Conservation (phyloP, 2,329 filamentous ascomycete species). For the Aspergillus bombycis region DNA sequence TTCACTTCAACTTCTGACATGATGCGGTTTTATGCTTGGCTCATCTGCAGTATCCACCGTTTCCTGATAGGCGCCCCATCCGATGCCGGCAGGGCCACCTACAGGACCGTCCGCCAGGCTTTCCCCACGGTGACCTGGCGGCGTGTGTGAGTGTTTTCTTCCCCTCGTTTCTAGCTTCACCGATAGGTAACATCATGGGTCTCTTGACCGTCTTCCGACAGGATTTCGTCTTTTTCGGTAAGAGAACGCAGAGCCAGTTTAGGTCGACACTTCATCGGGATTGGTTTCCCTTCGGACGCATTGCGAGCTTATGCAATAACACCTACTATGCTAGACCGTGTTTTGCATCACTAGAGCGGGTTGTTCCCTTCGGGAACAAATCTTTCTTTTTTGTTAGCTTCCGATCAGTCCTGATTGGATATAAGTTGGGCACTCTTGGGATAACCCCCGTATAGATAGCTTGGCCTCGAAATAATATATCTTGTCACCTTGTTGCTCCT, state of each 20-base stretch:
- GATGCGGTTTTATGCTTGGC: constrained; percentile 20
- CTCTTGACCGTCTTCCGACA: not conserved
- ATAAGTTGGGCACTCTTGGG: constrained; percentile 20
- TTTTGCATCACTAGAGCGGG: constrained; percentile 14
- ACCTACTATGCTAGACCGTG: constrained; percentile 21
- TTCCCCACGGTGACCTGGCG: constrained; percentile 31
- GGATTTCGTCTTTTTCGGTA: constrained; percentile 10
- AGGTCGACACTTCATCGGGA: constrained; percentile 15
- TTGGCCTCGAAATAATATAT: constrained; percentile 19
- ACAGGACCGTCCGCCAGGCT: constrained; percentile 23
- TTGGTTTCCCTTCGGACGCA: constrained; percentile 15
- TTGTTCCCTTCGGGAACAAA: constrained; percentile 13
- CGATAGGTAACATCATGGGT: constrained; percentile 20
- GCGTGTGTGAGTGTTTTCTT: constrained; percentile 13
- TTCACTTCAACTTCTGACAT: constrained; percentile 19
- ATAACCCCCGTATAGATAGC: not conserved
- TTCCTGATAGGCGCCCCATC: constrained; percentile 24
- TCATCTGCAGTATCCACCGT: constrained; percentile 23
- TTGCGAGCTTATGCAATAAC: constrained; percentile 21
- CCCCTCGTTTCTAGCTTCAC: constrained; percentile 25
- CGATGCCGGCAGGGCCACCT: constrained; percentile 23
- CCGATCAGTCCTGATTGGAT: constrained; percentile 21
- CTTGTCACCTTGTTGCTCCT: constrained; percentile 13
- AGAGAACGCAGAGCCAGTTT: constrained; percentile 15
- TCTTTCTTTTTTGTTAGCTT: constrained; percentile 15